These are phyloP conservation scores for Pichia sp. DNA, from an alignment of 1,139 yeast species.

Conservation along the genomic window DNA sequence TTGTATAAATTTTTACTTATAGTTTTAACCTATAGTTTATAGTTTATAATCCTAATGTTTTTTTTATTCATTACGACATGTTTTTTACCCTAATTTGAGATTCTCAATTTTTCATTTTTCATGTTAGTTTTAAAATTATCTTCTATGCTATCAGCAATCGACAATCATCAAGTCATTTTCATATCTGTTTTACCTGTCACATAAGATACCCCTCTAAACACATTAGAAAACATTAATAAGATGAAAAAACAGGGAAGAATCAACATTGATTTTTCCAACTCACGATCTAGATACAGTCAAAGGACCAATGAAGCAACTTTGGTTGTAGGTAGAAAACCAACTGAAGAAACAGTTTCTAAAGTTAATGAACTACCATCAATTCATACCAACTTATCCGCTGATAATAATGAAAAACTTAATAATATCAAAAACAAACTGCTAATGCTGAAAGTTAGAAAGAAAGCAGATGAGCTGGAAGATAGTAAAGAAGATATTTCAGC, in stretches of 20 bases:
- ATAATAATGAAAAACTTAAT: background rate
- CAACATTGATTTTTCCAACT: slow-evolving; percentile 23
- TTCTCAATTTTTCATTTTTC: background rate
- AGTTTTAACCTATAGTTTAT: background rate
- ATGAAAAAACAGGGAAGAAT: slow-evolving; percentile 13
- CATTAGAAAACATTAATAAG: background rate
- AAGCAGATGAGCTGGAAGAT: background rate
- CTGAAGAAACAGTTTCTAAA: background rate
- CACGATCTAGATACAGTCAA: slow-evolving; percentile 25
- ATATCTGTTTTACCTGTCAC: background rate
- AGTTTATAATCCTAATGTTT: background rate
- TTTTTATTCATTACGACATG: no score
- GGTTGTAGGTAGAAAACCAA: slow-evolving; percentile 23
- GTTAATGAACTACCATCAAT: background rate
- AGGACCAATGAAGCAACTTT: slow-evolving; percentile 29
- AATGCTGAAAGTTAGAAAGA: background rate
- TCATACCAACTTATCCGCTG: background rate
- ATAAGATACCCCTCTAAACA: background rate
- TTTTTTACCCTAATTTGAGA: background rate
- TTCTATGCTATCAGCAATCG: no score
- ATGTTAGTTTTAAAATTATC: no score
- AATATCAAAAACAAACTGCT: background rate
- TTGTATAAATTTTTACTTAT: no score
- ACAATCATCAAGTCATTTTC: no score
- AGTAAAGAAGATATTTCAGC: background rate